Evolutionary conservation across 306 rosid species (phyloP), one percentile per base, ranked within the genome.

Genomic region (Cucurbita pepo): DNA sequence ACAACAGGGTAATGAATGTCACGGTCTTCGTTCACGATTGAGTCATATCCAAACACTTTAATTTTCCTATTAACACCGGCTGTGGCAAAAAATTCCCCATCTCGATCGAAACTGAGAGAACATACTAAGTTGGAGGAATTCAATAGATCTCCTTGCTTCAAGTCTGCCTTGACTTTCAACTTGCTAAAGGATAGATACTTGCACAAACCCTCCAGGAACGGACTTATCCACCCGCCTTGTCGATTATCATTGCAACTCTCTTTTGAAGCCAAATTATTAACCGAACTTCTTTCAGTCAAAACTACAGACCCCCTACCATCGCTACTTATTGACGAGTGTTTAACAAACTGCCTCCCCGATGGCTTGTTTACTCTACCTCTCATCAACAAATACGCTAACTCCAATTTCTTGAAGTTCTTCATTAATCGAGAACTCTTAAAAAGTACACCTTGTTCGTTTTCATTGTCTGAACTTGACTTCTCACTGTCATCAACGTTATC

Each of bases 41-140:
- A 13, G 57, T 95, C 87, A 44, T 88, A 91, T 72, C 91, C 99
- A 58, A 95, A 95, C 62, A 91, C 85, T 83, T 95, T 95, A 54
- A 95, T 91, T 83, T 89, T 95, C 89, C 88, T 91, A 80, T 91
- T 95, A 67, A 95, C 97, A 56, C 99, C 97, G 5, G 97, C 97
- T 3, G 97, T 88, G 21, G 99, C 99, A 21, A 95, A 89, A 80
- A 85, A 85, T 75, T 95, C 97, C 75, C 99, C 99, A 56, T 91
- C 96, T 5, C 99, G 97, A 54, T 95, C 97, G 70, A 95, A 95
- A 73, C 95, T 80, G 72, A 95, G 88, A 2, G 97, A 84, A 82
- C 97, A 89, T 56, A 95, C 99, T 8, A 95, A 84, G 78, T 91
- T 95, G 80, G 97, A 95, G 62, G 99, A 86, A 81, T 95, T 95